Percentiles rank a stretch among this genome's conserved stretches.
Evolutionary conservation across 2,329 filamentous ascomycete species (phyloP).

Genomic region (Claviceps humidiphila): DNA sequence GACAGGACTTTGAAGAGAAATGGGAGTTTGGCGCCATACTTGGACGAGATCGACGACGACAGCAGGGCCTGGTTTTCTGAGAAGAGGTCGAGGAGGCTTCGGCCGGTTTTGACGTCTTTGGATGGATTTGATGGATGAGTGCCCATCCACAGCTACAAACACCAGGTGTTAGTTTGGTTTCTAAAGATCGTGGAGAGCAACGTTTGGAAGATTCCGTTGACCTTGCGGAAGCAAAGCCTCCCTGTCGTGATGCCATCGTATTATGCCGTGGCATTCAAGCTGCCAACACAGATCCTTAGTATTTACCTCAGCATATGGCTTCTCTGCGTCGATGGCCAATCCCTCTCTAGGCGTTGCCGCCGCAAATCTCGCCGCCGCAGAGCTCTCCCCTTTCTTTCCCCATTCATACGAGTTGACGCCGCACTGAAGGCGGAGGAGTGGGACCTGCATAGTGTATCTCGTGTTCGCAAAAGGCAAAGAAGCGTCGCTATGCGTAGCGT

Average conservation of each 20-base stretch:
- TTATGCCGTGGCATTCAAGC: too few relatives aligned
- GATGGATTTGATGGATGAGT: slow-evolving; percentile 94
- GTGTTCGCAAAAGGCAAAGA: not conserved
- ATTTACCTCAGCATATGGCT: slow-evolving; percentile 81
- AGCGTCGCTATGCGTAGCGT: too few relatives aligned
- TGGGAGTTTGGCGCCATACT: slow-evolving; percentile 71
- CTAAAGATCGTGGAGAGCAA: too few relatives aligned
- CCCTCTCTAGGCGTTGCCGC: slow-evolving; percentile 65
- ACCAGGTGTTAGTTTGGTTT: not conserved
- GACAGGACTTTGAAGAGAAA: slow-evolving; percentile 98
- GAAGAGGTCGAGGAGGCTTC: slow-evolving; percentile 75
- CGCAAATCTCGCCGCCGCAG: slow-evolving; percentile 80
- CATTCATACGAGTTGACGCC: slow-evolving; percentile 98
- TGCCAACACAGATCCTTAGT: too few relatives aligned
- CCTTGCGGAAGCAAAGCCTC: too few relatives aligned
- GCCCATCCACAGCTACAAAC: slow-evolving; percentile 88
- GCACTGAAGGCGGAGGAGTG: slow-evolving; percentile 73
- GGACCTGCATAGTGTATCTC: slow-evolving; percentile 49
- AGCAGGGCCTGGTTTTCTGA: slow-evolving; percentile 77
- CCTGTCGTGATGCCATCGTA: too few relatives aligned
- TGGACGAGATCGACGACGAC: slow-evolving; percentile 55
- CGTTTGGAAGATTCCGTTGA: too few relatives aligned
- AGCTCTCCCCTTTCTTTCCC: slow-evolving; percentile 84
- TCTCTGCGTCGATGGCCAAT: slow-evolving; percentile 69
- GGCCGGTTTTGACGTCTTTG: slow-evolving; percentile 71